These are phyloP conservation scores for Xylaria acuta DNA, from an alignment of 495 filamentous ascomycete species.

Conservation along the genomic window DNA sequence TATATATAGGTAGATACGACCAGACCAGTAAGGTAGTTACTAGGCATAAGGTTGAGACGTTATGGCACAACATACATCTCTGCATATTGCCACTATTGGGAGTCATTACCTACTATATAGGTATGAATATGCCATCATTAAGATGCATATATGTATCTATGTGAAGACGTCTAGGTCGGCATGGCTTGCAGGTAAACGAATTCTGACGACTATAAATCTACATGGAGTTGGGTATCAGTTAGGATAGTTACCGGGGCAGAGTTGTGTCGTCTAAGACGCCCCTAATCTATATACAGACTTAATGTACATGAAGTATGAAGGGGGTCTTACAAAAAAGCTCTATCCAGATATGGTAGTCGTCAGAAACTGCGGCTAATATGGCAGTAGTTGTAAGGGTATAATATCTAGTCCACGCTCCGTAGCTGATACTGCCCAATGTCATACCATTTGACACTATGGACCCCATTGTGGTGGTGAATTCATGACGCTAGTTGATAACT, in stretches of 20 bases:
- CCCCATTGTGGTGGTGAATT: not conserved
- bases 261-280: not conserved
- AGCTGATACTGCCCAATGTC: not conserved
- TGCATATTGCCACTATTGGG: not conserved
- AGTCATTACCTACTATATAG: no score
- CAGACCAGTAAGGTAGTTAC: no score
- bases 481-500: not conserved
- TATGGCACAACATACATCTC: not conserved
- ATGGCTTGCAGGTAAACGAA: not conserved
- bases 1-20: no score
- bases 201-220: not conserved
- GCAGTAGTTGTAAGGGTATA: not conserved
- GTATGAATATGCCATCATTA: not conserved
- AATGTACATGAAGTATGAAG: conserved; percentile 11
- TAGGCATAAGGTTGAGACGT: not conserved
- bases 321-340: not conserved
- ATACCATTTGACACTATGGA: not conserved
- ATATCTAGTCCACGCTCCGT: not conserved
- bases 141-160: not conserved
- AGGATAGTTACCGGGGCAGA: not conserved
- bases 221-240: conserved; percentile 17
- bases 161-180: not conserved
- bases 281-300: conserved; percentile 12
- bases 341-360: not conserved
- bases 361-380: not conserved